These are phyloP conservation scores for Paracoccidioides lutzii DNA, from an alignment of 2,329 filamentous ascomycete species.

Conservation along the genomic window DNA sequence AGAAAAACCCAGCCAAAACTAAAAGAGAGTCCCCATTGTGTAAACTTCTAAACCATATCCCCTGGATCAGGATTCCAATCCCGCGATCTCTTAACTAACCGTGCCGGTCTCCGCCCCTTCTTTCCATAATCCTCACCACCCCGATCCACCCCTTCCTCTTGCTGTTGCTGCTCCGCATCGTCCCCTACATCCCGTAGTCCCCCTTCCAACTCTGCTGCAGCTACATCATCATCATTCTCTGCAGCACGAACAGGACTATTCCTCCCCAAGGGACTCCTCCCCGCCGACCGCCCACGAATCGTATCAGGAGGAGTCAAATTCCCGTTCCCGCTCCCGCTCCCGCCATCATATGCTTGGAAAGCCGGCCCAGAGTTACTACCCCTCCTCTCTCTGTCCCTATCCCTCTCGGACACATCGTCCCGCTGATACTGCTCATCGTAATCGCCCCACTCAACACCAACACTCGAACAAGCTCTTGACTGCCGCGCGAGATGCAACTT, in stretches of 20 bases:
- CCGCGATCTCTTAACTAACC: slow-evolving; percentile 6
- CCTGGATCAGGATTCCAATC: background rate
- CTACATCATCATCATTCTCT: background rate
- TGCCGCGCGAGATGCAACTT: slow-evolving; percentile 59
- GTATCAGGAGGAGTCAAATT: slow-evolving; percentile 7
- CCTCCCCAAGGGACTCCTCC: slow-evolving; percentile 25
- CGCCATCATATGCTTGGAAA: background rate
- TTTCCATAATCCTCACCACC: slow-evolving; percentile 6
- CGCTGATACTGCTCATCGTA: background rate
- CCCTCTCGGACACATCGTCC: too few species aligned
- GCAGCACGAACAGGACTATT: slow-evolving; percentile 17
- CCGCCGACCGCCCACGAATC: slow-evolving; percentile 14
- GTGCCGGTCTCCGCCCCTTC: slow-evolving; percentile 4
- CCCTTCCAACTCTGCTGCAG: background rate
- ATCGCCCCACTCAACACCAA: background rate
- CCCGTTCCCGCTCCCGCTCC: background rate
- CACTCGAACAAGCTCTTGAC: slow-evolving; percentile 18
- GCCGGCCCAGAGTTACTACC: background rate
- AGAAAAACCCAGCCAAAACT: background rate
- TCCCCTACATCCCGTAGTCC: background rate
- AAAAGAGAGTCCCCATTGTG: background rate
- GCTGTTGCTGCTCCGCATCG: slow-evolving; percentile 2
- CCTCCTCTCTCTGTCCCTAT: background rate
- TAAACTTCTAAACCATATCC: slow-evolving; percentile 5
- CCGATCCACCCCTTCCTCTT: background rate